These are phyloP conservation scores for Teratosphaeria epicoccoides DNA, from an alignment of 2,329 filamentous ascomycete species.

Conservation along the genomic window DNA sequence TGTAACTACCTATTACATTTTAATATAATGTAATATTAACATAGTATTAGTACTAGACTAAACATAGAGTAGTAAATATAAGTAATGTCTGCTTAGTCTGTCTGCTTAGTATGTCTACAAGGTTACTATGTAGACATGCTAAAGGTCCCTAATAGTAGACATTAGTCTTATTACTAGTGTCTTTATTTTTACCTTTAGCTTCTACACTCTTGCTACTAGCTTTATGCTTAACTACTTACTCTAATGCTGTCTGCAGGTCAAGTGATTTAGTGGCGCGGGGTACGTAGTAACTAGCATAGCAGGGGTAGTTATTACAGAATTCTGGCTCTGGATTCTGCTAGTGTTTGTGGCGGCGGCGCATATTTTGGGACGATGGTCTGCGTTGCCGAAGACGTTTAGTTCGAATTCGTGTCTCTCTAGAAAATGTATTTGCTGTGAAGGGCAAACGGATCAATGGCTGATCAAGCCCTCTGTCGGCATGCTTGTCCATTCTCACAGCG, in stretches of 20 bases:
- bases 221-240: constrained; percentile 52
- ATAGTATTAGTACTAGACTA: no score
- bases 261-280: constrained; percentile 58
- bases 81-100: no score
- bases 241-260: constrained; percentile 36
- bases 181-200: constrained; percentile 44
- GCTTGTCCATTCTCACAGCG: constrained; percentile 43
- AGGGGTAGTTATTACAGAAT: constrained; percentile 54
- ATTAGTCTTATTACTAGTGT: constrained; percentile 46
- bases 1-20: no score
- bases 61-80: no score
- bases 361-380: constrained; percentile 52
- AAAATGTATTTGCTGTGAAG: constrained; percentile 34
- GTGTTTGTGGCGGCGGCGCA: constrained; percentile 61
- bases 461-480: constrained; percentile 29
- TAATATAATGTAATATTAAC: no score
- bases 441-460: background rate
- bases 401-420: constrained; percentile 55
- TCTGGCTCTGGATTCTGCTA: constrained; percentile 54
- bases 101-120: no score
- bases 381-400: constrained; percentile 52
- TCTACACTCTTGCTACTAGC: constrained; percentile 50
- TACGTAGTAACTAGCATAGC: constrained; percentile 49
- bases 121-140: no score
- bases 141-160: constrained; percentile 40